These are phyloP conservation scores for Diaporthe capsici DNA, from an alignment of 2,329 filamentous ascomycete genomes.

Conservation along the genomic window DNA sequence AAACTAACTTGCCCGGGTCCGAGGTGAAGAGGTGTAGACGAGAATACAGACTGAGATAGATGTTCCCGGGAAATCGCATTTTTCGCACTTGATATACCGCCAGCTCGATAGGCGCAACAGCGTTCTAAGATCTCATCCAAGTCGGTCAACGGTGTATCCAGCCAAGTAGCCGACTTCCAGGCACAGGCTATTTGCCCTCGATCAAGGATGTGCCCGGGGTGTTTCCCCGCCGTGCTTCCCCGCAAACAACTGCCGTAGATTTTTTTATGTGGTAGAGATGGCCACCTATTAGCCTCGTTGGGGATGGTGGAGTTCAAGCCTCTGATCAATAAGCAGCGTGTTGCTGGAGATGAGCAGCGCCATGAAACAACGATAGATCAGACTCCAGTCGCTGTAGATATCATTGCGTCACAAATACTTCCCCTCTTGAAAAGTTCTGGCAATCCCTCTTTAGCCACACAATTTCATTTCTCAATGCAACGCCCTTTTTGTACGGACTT, in stretches of 20 bases:
- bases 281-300: not conserved
- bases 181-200: not conserved
- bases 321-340: not conserved
- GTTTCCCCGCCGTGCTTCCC: slow-evolving; percentile 1
- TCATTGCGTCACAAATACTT: not conserved
- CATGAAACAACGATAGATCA: not conserved
- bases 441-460: not conserved
- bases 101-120: not conserved
- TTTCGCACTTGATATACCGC: not conserved
- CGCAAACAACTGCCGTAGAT: slow-evolving; percentile 4
- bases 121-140: not conserved
- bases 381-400: not conserved
- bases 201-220: not conserved
- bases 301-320: not conserved
- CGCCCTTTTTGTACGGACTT: too few relatives aligned
- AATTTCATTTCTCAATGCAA: too few relatives aligned
- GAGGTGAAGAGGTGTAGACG: too few relatives aligned
- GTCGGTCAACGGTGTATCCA: not conserved
- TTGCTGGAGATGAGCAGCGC: not conserved
- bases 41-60: too few relatives aligned
- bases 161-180: not conserved
- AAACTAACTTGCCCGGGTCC: too few relatives aligned
- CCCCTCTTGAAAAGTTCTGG: not conserved
- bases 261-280: not conserved
- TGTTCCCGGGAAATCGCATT: not conserved